Evolutionary conservation across 2,329 filamentous ascomycete species (phyloP).

Genomic region (Lasiodiplodia sp.): DNA sequence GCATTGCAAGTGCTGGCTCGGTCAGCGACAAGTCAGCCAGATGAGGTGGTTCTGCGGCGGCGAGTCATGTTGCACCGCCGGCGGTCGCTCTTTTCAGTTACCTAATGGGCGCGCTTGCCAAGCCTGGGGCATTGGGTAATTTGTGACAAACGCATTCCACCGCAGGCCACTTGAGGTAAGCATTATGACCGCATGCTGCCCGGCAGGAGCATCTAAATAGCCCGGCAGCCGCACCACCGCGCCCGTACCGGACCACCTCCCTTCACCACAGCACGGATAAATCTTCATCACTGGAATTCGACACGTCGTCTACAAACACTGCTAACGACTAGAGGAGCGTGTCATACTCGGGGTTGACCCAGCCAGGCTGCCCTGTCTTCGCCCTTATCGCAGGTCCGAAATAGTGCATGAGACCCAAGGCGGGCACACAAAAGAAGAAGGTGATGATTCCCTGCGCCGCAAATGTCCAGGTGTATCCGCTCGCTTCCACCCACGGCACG

Average conservation of each 20-base stretch:
- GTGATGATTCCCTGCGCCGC: slow-evolving; percentile 41
- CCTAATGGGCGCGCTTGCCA: slow-evolving; percentile 20
- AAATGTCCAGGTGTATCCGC: slow-evolving; percentile 41
- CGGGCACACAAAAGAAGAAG: slow-evolving; percentile 37
- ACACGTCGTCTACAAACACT: not conserved
- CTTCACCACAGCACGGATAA: not conserved
- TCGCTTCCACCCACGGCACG: slow-evolving; percentile 36
- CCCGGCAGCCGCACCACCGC: not conserved
- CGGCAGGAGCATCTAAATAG: slow-evolving; percentile 14
- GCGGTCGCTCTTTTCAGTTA: slow-evolving; percentile 11
- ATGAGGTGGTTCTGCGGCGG: no score
- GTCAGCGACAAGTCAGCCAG: not conserved
- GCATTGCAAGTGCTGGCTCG: not conserved
- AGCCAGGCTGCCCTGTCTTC: slow-evolving; percentile 31
- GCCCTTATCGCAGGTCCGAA: slow-evolving; percentile 35
- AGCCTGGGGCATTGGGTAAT: slow-evolving; percentile 23
- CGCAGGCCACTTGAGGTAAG: slow-evolving; percentile 23
- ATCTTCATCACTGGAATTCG: not conserved
- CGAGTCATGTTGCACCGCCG: slow-evolving; percentile 18
- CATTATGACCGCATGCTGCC: slow-evolving; percentile 17
- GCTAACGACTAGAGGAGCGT: not conserved
- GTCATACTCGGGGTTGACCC: slow-evolving; percentile 35
- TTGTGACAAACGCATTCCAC: slow-evolving; percentile 24
- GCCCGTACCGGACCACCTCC: not conserved
- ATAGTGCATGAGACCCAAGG: slow-evolving; percentile 35